Conservation (phyloP, 495 filamentous ascomycete genomes). For the Podospora pseudocomata region DNA sequence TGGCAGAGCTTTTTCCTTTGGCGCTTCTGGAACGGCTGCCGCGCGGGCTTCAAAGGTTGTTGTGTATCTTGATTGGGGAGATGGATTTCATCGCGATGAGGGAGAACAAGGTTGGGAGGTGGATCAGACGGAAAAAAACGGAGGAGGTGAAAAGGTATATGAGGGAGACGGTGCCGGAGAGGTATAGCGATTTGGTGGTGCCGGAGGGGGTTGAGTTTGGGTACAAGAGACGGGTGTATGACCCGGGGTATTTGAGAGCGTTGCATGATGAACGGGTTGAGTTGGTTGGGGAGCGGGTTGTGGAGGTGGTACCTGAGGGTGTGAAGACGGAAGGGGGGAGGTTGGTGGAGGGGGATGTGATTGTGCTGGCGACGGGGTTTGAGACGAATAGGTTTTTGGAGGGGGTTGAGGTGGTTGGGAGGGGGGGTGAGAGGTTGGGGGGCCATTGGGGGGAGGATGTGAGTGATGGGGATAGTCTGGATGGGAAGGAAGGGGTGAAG, state of each 20-base stretch:
- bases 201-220: constrained; percentile 36
- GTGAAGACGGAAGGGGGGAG: constrained; percentile 28
- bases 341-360: constrained; percentile 37
- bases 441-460: constrained; percentile 34
- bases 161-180: constrained; percentile 33
- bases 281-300: constrained; percentile 33
- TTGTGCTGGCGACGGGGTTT: constrained; percentile 44
- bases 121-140: not conserved
- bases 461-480: not conserved
- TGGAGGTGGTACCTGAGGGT: constrained; percentile 35
- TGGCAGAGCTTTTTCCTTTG: not conserved
- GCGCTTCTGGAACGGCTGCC: not conserved
- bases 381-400: constrained; percentile 32
- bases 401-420: constrained; percentile 38
- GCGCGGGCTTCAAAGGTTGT: not conserved
- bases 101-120: not conserved
- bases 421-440: constrained; percentile 27
- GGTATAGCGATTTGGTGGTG: constrained; percentile 41
- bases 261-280: constrained; percentile 35
- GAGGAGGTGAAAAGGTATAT: constrained; percentile 34
- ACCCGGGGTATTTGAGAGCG: constrained; percentile 29
- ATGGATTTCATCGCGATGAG: not conserved
- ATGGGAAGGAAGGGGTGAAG: not conserved
- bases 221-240: constrained; percentile 46
- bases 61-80: not conserved